Evolutionary conservation across 257 asterid species (phyloP), one percentile per base, ranked within the genome.

Genomic region (Gentiana straminea): DNA sequence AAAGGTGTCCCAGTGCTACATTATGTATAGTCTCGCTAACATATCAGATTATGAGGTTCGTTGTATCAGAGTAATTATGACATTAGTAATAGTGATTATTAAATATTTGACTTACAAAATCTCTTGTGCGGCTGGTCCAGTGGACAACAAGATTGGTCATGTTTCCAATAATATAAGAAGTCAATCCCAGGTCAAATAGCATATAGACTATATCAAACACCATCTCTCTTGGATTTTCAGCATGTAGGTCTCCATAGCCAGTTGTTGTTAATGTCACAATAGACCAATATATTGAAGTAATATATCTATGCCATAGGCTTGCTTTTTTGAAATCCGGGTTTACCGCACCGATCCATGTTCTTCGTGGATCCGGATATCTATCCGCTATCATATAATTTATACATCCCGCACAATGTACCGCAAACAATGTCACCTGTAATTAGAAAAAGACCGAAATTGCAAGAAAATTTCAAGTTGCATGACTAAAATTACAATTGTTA

Each of bases 71-170:
- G 24, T 24, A 24, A 24, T 24, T 24, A 24, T 24, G 24, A 24
- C 24, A 24, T 24, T 24, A 24, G 24, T 24, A 24, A 24, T 24
- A 24, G 24, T 24, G 24, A 24, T 24, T 24, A 24, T 24, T 24
- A 24, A 24, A 24, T 24, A 24, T 24, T 24, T 24, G 24, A 24
- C 90, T 36, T 80, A 86, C 95, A 33, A 90, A 90, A 52, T 54
- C 62, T 68, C 87, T 73, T 34, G 97, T 90, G 68, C 91, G 84
- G 76, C 97, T 84, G 60, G 94, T 90, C 93, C 96, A 80, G 53
- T 84, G 96, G 63, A 86, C 98, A 0, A 86, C 96, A n/a, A 90
- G 93, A 62, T 90, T 86, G 11, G 98, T 90, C 98, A 90, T 90
- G 79, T 86, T 90, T 49, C 98, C 98, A 1, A 86, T 90, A 75